Conservation (phyloP, 192 early-diverging fungal species). For the Phlyctochytrium arcticum region DNA sequence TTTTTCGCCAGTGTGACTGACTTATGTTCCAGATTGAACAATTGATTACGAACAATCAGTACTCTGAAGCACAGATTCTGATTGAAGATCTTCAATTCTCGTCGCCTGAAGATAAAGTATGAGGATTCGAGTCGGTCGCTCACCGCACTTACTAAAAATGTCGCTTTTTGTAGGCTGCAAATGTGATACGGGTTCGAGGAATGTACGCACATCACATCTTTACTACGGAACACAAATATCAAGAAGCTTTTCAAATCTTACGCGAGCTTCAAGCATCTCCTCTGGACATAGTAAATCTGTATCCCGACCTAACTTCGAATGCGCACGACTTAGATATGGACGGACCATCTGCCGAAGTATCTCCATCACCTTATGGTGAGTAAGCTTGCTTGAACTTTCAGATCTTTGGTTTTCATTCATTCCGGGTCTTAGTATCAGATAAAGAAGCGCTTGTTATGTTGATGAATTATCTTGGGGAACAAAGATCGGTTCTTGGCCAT, state of each 20-base stretch:
- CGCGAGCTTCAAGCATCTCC: slow-evolving; percentile 53
- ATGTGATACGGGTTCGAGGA: slow-evolving; percentile 50
- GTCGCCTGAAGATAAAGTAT: slow-evolving; percentile 45
- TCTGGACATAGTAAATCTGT: slow-evolving; percentile 55
- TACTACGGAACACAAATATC: slow-evolving; percentile 42
- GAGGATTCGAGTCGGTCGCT: neutral
- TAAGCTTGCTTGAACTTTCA: neutral
- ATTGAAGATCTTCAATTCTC: slow-evolving; percentile 55
- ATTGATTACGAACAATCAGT: slow-evolving; percentile 34
- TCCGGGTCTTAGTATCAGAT: slow-evolving; percentile 37
- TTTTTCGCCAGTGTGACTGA: neutral
- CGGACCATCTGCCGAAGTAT: neutral
- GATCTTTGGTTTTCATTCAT: neutral
- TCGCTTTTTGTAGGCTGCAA: slow-evolving; percentile 30
- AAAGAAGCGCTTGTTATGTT: slow-evolving; percentile 59
- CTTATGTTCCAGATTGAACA: slow-evolving; percentile 41
- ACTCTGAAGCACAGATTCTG: slow-evolving; percentile 41
- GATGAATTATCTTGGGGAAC: slow-evolving; percentile 85
- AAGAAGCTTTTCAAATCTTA: slow-evolving; percentile 45
- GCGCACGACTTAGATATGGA: slow-evolving; percentile 8
- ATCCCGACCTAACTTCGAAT: slow-evolving; percentile 47
- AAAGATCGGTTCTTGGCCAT: slow-evolving; percentile 70
- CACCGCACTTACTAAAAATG: neutral
- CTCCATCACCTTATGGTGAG: neutral
- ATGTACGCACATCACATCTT: slow-evolving; percentile 55